These are phyloP conservation scores for Mortierella sp. DNA, from an alignment of 371 early-diverging fungal genomes.

Conservation along the genomic window DNA sequence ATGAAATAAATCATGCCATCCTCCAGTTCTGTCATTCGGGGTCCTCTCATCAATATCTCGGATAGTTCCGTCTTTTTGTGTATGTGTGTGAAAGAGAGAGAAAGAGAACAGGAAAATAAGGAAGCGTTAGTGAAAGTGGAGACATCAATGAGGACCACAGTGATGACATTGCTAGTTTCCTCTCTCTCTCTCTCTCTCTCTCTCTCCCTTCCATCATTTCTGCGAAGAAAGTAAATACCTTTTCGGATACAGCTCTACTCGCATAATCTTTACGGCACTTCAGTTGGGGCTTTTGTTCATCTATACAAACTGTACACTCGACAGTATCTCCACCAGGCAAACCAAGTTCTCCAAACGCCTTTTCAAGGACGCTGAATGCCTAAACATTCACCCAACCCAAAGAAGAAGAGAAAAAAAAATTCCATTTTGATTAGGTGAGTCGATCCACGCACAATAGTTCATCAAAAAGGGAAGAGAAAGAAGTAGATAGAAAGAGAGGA, in stretches of 20 bases:
- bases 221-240: constrained; percentile 11
- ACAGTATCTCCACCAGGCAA: constrained; percentile 11
- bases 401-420: background rate
- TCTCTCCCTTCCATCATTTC: too few species aligned
- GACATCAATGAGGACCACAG: background rate
- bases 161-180: background rate
- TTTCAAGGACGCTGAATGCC: constrained; percentile 21
- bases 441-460: background rate
- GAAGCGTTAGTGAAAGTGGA: too few species aligned
- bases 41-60: constrained; percentile 13
- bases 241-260: constrained; percentile 27
- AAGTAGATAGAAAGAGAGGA: background rate
- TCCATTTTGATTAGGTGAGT: background rate
- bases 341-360: constrained; percentile 19
- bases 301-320: constrained; percentile 26
- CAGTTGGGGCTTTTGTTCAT: constrained; percentile 9
- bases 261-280: constrained; percentile 3
- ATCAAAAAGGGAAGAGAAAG: background rate
- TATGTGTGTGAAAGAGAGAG: background rate
- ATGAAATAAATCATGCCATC: constrained; percentile 15
- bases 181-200: too few species aligned
- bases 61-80: constrained; percentile 16
- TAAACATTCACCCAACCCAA: too few species aligned
- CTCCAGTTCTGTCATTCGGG: constrained; percentile 2
- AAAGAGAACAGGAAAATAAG: background rate